A percentile compares a stretch with the other conserved stretches of the same genome.
Evolutionary conservation across 305 asterid species (phyloP).

Genomic region (Petunia hybrid): DNA sequence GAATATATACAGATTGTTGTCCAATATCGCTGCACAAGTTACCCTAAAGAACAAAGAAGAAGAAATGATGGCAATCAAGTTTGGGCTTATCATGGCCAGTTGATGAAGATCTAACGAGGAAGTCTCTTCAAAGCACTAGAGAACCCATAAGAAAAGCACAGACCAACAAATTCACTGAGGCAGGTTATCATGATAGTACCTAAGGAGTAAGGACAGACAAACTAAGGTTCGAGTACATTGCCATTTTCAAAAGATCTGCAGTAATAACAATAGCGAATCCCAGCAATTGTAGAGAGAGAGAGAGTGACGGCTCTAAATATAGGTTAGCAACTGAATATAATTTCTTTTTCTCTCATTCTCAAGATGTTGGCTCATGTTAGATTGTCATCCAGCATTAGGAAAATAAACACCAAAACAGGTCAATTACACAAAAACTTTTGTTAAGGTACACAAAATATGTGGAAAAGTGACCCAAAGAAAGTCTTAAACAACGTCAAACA

Average conservation of each 20-base stretch:
- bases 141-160: neutral
- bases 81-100: neutral
- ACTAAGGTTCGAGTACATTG: neutral
- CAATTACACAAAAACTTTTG: constrained; percentile 8
- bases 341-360: neutral
- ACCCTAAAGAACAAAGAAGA: neutral
- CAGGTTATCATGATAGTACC: constrained; percentile 9
- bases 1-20: neutral
- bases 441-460: neutral
- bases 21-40: neutral
- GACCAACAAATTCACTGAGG: neutral
- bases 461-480: neutral
- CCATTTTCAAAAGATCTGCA: neutral
- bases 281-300: neutral
- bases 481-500: neutral
- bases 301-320: neutral
- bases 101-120: constrained; percentile 8
- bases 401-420: neutral
- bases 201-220: neutral
- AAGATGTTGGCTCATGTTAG: neutral
- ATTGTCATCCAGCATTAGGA: neutral
- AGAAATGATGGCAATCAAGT: neutral
- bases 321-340: neutral
- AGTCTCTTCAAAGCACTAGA: neutral
- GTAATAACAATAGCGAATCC: constrained; percentile 7